Percentiles rank a stretch among this genome's conserved stretches.
phyloP scores from a whole-genome alignment of 2,329 filamentous ascomycete genomes.

The Verticillium longisporum region DNA sequence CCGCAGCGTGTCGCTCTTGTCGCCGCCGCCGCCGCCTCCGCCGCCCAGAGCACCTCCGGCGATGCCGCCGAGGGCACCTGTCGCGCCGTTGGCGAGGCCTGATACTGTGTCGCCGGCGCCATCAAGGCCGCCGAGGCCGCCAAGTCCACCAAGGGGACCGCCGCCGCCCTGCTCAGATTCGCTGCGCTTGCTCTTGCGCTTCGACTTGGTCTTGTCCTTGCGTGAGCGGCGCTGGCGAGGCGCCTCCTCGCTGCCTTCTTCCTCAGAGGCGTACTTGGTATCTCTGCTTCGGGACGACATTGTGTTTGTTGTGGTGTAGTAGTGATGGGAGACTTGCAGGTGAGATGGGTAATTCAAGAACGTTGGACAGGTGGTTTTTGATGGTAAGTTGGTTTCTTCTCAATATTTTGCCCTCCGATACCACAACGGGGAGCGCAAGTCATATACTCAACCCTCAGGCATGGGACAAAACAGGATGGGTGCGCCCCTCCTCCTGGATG shows the following conservation, averaged over 20 bases:
- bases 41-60: constrained; percentile 27
- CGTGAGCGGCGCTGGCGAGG: constrained; percentile 13
- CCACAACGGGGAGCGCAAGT: constrained; percentile 6
- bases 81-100: constrained; percentile 29
- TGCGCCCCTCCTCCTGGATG: constrained; percentile 7
- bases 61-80: constrained; percentile 32
- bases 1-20: constrained; percentile 61
- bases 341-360: constrained; percentile 4
- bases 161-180: neutral
- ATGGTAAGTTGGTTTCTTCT: constrained; percentile 1
- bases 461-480: constrained; percentile 11
- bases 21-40: constrained; percentile 23
- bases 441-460: constrained; percentile 12
- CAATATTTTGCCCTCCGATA: neutral
- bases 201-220: constrained; percentile 14
- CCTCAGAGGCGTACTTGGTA: constrained; percentile 28
- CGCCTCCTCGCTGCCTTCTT: constrained; percentile 20
- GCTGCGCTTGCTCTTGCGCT: constrained; percentile 14
- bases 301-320: constrained; percentile 5
- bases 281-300: constrained; percentile 22
- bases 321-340: constrained; percentile 2
- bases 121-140: constrained; percentile 18
- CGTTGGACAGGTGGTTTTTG: neutral
- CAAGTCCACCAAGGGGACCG: constrained; percentile 22
- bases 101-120: constrained; percentile 27